Evolutionary conservation across 371 early-diverging fungal species (phyloP), one percentile per base, ranked within the genome.

Genomic region (Actinomucor elegans): DNA sequence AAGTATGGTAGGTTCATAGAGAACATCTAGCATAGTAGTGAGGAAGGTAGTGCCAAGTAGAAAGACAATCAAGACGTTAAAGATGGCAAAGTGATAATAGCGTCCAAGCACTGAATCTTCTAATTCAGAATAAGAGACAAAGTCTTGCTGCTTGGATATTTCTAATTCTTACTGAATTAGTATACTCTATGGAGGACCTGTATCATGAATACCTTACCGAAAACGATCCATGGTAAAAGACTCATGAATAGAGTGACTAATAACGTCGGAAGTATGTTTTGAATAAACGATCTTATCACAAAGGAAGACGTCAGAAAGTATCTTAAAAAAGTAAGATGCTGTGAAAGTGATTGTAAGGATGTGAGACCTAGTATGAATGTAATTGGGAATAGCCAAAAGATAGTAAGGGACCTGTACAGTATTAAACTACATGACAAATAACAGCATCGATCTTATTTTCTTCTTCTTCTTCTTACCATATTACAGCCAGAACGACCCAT

Each of bases 51-150:
- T 81, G 9, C 90, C 91, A n/a, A 94, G 68, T 10, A 89, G 78
- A 64, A 92, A 91, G 2, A 94, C 86, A 50, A 97, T 76, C 36
- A 97, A 61, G 1, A 96, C 88, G 69, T 94, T 97, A 75, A 92
- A 89, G n/a, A 95, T 77, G 34, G 88, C 86, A 64, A 94, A 96
- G 21, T 86, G 86, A 69, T 90, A 95, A 66, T 93, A 92, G 51
- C 92, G 86, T 34, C 79, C 71, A 32, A 86, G 70, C 3, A 91
- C 84, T 37, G 79, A 71, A 44, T 85, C 83, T 52, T 85, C 89
- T 9, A 88, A 61, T 23, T 75, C 79, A 0, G 85, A 86, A 45
- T 79, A 82, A 1, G 81, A 81, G 11, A 75, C 63, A 55, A 81
- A 82, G 9, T 78, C 78, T 59, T 86, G 83, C 24, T 73, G 69